phyloP scores from a whole-genome alignment of 495 filamentous ascomycete species.

The Neurospora discreta region DNA sequence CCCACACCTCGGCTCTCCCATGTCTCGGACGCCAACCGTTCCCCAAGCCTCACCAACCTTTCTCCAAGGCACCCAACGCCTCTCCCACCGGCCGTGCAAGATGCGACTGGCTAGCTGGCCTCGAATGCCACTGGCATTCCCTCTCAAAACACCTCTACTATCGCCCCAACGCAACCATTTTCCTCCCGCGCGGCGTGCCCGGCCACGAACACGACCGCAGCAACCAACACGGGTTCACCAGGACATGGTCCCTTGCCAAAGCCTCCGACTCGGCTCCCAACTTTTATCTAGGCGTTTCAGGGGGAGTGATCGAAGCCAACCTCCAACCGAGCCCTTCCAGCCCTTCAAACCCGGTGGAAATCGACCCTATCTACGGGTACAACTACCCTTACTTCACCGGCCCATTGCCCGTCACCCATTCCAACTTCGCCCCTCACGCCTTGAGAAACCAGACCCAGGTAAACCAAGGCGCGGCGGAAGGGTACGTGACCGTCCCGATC shows the following conservation, averaged over 20 bases:
- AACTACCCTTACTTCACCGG: background rate
- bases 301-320: conserved; percentile 25
- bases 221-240: conserved; percentile 5
- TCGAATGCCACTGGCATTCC: conserved; percentile 30
- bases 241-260: conserved; percentile 31
- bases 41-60: conserved; percentile 24
- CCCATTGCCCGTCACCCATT: conserved; percentile 3
- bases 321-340: conserved; percentile 9
- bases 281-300: conserved; percentile 31
- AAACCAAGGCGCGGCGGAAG: background rate
- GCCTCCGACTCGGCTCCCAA: conserved; percentile 30
- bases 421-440: conserved; percentile 16
- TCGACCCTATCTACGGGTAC: background rate
- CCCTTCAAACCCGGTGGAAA: background rate
- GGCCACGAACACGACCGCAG: background rate
- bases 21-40: conserved; percentile 23
- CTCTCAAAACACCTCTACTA: conserved; percentile 29
- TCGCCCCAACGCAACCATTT: conserved; percentile 32
- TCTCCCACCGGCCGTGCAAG: background rate
- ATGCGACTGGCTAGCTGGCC: conserved; percentile 20
- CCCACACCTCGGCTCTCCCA: conserved; percentile 30
- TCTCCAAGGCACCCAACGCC: conserved; percentile 11
- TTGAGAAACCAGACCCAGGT: background rate
- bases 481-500: conserved; percentile 6
- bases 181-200: conserved; percentile 15